phyloP scores from a whole-genome alignment of 2,329 filamentous ascomycete species.

The Juglanconis juglandina region DNA sequence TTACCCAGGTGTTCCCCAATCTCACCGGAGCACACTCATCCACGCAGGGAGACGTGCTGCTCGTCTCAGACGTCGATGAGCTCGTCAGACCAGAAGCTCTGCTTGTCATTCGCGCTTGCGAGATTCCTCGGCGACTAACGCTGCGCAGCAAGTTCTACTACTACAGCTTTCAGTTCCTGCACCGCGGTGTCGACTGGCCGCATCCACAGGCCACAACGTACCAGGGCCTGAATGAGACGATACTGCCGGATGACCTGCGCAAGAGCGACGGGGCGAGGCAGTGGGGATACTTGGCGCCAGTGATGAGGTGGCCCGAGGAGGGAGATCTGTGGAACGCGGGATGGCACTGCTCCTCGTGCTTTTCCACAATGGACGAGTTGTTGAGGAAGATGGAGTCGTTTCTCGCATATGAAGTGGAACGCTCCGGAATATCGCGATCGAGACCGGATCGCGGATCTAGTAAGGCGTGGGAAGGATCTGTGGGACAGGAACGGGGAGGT shows the following conservation, averaged over 20 bases:
- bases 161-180: constrained; percentile 55
- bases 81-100: constrained; percentile 51
- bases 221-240: constrained; percentile 41
- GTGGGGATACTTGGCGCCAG: constrained; percentile 25
- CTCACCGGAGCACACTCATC: constrained; percentile 42
- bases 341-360: constrained; percentile 64
- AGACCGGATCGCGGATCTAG: constrained; percentile 45
- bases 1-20: constrained; percentile 51
- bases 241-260: constrained; percentile 52
- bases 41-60: constrained; percentile 48
- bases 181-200: constrained; percentile 45
- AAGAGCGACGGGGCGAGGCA: constrained; percentile 38
- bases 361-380: constrained; percentile 52
- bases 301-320: constrained; percentile 37
- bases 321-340: constrained; percentile 46
- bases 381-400: constrained; percentile 55
- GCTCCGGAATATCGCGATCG: constrained; percentile 43
- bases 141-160: constrained; percentile 53
- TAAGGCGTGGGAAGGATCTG: constrained; percentile 51
- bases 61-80: constrained; percentile 61
- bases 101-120: constrained; percentile 46
- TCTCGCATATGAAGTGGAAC: constrained; percentile 54
- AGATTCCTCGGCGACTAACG: constrained; percentile 50
- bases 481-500: constrained; percentile 48
- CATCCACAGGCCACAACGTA: constrained; percentile 61